A percentile compares a stretch with the other conserved stretches of the same genome.
These are phyloP conservation scores for Pyrus pyrifolia DNA, from an alignment of 306 rosid species.

Conservation along the genomic window DNA sequence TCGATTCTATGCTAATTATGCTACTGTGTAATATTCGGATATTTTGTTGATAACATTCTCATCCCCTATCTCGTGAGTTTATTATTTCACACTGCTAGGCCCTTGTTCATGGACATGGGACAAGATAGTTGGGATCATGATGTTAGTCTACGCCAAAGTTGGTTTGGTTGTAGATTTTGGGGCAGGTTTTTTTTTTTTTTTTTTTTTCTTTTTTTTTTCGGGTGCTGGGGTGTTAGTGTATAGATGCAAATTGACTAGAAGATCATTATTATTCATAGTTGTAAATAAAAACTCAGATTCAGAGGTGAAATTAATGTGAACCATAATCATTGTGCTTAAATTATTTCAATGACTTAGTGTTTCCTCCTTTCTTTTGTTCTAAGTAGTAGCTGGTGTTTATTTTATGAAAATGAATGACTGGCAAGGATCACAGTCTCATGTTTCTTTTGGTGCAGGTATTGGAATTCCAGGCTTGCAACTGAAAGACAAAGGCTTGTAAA, in stretches of 20 bases:
- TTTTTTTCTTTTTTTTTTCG: neutral
- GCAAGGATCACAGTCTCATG: slow-evolving; percentile 10
- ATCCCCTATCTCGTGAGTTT: neutral
- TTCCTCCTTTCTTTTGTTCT: neutral
- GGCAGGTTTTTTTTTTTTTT: neutral
- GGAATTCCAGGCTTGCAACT: slow-evolving; percentile 91
- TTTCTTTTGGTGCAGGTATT: slow-evolving; percentile 53
- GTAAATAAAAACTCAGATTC: neutral
- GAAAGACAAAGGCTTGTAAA: slow-evolving; percentile 80
- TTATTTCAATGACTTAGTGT: neutral
- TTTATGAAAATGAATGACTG: neutral
- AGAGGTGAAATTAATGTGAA: neutral
- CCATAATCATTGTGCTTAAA: neutral
- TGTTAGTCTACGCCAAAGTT: neutral
- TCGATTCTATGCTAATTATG: neutral
- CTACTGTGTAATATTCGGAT: neutral
- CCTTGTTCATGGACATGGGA: neutral
- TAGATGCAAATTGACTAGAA: neutral
- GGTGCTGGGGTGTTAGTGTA: neutral
- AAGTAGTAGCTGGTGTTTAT: neutral
- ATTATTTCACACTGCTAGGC: neutral
- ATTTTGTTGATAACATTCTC: neutral
- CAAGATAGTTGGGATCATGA: neutral
- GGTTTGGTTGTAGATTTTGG: neutral
- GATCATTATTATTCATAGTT: neutral